Evolutionary conservation across 2,329 filamentous ascomycete species (phyloP).

Genomic region (Ophiocordyceps polyrhachis-furcata): DNA sequence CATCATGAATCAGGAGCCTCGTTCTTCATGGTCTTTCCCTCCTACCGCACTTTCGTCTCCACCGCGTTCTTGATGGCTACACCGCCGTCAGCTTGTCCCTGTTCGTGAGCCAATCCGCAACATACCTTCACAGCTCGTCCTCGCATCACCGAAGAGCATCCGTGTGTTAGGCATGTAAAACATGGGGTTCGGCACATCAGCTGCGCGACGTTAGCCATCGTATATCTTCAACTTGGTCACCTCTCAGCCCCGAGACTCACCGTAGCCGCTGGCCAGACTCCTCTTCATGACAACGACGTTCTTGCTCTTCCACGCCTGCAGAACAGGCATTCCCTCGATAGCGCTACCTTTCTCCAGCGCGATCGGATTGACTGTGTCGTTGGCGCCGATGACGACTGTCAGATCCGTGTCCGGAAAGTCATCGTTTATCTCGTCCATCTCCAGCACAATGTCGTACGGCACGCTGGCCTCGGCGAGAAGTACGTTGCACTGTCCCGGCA

Average conservation of each 20-base stretch:
- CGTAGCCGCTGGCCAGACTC: constrained; percentile 74
- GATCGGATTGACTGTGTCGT: constrained; percentile 85
- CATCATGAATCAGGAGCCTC: background rate
- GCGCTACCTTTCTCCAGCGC: constrained; percentile 66
- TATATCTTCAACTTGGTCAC: background rate
- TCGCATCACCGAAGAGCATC: constrained; percentile 87
- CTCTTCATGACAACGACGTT: constrained; percentile 88
- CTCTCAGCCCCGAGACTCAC: constrained; percentile 22
- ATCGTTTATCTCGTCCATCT: constrained; percentile 95
- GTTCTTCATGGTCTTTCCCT: background rate
- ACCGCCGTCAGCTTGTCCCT: background rate
- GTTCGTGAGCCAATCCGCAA: no score
- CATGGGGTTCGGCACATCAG: constrained; percentile 85
- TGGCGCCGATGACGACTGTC: constrained; percentile 76
- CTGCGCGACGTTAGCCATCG: constrained; percentile 18
- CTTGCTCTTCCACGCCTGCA: constrained; percentile 89
- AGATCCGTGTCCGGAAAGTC: constrained; percentile 75
- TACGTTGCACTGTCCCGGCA: constrained; percentile 89
- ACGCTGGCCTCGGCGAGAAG: constrained; percentile 74
- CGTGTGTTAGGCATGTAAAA: constrained; percentile 79
- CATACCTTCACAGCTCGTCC: constrained; percentile 61
- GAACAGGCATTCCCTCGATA: constrained; percentile 82
- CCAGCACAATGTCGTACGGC: constrained; percentile 78
- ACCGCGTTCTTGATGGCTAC: constrained; percentile 6
- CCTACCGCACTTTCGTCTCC: constrained; percentile 5